phyloP scores from a whole-genome alignment of 257 asterid species.

The Solanum lycopersicoides region DNA sequence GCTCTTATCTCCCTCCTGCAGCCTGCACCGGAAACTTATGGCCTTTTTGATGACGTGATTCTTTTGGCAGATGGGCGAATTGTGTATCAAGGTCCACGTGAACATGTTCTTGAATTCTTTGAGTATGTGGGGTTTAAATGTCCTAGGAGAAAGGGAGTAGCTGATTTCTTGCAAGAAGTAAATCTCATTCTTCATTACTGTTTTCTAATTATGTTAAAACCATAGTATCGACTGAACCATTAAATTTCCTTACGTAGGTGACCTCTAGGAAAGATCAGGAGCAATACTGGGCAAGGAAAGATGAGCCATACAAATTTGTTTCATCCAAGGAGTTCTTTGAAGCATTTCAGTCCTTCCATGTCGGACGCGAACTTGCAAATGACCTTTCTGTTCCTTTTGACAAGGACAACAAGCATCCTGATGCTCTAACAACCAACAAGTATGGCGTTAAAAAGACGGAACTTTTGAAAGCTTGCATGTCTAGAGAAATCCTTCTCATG shows the following conservation, averaged over 20 bases:
- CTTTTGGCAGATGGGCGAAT: constrained; percentile 69
- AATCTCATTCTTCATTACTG: not conserved
- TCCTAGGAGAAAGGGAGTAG: constrained; percentile 83
- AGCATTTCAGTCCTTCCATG: constrained; percentile 61
- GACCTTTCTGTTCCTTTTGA: constrained; percentile 58
- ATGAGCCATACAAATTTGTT: constrained; percentile 40
- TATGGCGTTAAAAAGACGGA: constrained; percentile 69
- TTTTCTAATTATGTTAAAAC: not conserved
- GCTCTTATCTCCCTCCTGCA: constrained; percentile 77
- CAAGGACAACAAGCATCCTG: constrained; percentile 55
- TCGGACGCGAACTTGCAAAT: constrained; percentile 46
- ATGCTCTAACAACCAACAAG: constrained; percentile 41
- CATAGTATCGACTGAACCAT: not conserved
- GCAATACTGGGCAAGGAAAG: constrained; percentile 58
- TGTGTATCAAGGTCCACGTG: constrained; percentile 91
- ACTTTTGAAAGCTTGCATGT: constrained; percentile 51
- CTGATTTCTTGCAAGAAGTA: constrained; percentile 92
- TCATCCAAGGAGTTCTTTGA: constrained; percentile 46
- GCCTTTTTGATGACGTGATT: constrained; percentile 68
- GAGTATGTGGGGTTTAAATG: constrained; percentile 73
- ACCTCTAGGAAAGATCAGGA: constrained; percentile 85
- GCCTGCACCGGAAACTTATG: constrained; percentile 90
- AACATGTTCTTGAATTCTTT: constrained; percentile 59
- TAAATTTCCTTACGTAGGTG: constrained; percentile 28
- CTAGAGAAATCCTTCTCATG: constrained; percentile 59